These are phyloP conservation scores for Afroboletus lepidellus DNA, from an alignment of 1,284 basidiomycete genomes.

Conservation along the genomic window DNA sequence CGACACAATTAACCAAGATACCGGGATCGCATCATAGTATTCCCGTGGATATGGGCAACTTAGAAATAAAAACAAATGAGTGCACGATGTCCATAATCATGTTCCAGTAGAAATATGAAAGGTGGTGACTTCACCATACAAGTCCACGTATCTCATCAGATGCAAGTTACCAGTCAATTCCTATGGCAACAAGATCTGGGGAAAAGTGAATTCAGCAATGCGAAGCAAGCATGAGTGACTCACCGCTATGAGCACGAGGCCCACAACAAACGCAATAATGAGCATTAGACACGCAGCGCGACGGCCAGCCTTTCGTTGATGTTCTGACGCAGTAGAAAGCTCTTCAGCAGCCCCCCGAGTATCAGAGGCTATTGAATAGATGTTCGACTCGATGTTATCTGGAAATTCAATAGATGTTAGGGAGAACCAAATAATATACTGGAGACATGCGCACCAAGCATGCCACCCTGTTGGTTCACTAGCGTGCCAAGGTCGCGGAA, in stretches of 20 bases:
- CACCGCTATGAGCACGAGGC: slow-evolving; percentile 91
- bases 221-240: slow-evolving; percentile 16
- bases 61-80: slow-evolving; percentile 28
- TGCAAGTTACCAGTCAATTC: neutral
- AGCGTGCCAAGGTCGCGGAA: slow-evolving; percentile 96
- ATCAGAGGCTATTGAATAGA: slow-evolving; percentile 83
- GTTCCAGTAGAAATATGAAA: slow-evolving; percentile 5
- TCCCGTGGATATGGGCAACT: slow-evolving; percentile 8
- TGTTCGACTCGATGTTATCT: slow-evolving; percentile 98
- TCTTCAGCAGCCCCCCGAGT: slow-evolving; percentile 86
- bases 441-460: slow-evolving; percentile 73
- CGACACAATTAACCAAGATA: neutral
- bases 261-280: slow-evolving; percentile 82
- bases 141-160: neutral
- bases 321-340: slow-evolving; percentile 86
- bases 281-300: slow-evolving; percentile 89
- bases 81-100: slow-evolving; percentile 15
- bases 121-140: slow-evolving; percentile 9
- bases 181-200: slow-evolving; percentile 28
- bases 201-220: slow-evolving; percentile 1
- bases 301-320: slow-evolving; percentile 92
- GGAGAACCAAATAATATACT: neutral
- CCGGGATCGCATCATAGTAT: neutral
- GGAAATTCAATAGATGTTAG: slow-evolving; percentile 3
- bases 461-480: slow-evolving; percentile 91